Conservation (phyloP, 805 yeast genomes). For the Schizosaccharomyces japonicus region DNA sequence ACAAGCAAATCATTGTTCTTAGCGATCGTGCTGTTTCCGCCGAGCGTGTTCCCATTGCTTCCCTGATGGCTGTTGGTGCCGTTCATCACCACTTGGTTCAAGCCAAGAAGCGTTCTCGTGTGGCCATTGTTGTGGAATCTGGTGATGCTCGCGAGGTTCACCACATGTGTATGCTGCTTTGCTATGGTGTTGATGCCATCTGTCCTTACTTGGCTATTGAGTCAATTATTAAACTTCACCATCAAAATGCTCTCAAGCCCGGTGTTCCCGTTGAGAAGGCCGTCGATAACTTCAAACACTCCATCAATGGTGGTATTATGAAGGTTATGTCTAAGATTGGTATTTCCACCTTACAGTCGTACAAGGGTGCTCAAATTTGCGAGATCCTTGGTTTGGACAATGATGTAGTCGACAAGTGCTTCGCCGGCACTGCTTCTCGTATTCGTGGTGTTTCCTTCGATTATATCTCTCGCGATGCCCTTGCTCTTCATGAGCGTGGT, state of each 20-base stretch:
- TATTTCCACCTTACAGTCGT: conserved; percentile 91
- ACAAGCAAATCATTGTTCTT: conserved; percentile 50
- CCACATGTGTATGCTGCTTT: conserved; percentile 78
- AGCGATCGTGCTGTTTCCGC: conserved; percentile 43
- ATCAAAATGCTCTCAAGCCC: conserved; percentile 35
- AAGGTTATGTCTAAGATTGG: conserved; percentile 99
- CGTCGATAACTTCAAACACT: conserved; percentile 54
- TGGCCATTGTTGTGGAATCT: conserved; percentile 73
- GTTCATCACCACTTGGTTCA: conserved; percentile 90
- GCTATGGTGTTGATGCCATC: conserved; percentile 93
- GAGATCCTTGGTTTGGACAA: conserved; percentile 92
- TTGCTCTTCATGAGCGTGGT: conserved; percentile 79
- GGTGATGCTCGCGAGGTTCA: conserved; percentile 97
- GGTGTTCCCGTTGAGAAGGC: conserved; percentile 35
- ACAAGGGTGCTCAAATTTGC: conserved; percentile 95
- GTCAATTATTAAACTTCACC: conserved; percentile 61
- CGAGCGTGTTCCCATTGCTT: conserved; percentile 55
- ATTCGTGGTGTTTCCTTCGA: conserved; percentile 89
- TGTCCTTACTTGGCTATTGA: conserved; percentile 87
- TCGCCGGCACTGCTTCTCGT: conserved; percentile 92
- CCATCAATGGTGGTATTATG: conserved; percentile 73
- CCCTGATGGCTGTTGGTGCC: conserved; percentile 84
- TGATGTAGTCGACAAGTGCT: conserved; percentile 83
- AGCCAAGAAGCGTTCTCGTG: conserved; percentile 87
- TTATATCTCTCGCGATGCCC: conserved; percentile 88